A percentile compares a stretch with the other conserved stretches of the same genome.
Evolutionary conservation across 1,284 basidiomycete genomes (phyloP).

Genomic region (Cystobasidium slooffiae): DNA sequence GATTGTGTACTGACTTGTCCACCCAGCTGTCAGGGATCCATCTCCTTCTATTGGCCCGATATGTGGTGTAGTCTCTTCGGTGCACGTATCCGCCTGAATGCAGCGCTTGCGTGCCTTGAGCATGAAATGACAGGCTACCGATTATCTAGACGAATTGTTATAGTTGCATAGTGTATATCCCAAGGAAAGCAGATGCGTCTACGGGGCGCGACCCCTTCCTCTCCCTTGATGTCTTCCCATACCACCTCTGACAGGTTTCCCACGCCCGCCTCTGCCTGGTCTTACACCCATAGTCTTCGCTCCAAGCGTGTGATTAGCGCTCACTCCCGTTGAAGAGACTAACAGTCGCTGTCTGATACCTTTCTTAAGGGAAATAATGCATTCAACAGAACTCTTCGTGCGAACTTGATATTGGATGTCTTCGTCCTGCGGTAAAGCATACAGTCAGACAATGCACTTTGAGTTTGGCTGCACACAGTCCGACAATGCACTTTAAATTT

Average conservation of each 20-base stretch:
- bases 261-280: conserved; percentile 39
- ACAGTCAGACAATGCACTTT: neutral
- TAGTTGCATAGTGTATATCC: neutral
- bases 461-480: too few relatives aligned
- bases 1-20: too few relatives aligned
- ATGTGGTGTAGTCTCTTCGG: too few relatives aligned
- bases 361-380: conserved; percentile 43
- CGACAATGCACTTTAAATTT: neutral
- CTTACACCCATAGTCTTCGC: conserved; percentile 37
- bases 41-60: too few relatives aligned
- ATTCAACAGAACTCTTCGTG: conserved; percentile 48
- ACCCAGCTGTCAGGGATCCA: too few relatives aligned
- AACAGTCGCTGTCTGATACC: conserved; percentile 27
- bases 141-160: too few relatives aligned
- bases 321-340: conserved; percentile 32
- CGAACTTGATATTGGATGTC: conserved; percentile 49
- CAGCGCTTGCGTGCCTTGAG: too few relatives aligned
- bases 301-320: conserved; percentile 8
- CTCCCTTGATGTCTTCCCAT: conserved; percentile 27
- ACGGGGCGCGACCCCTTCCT: conserved; percentile 1
- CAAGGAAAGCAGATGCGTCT: neutral
- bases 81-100: too few relatives aligned
- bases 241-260: conserved; percentile 30
- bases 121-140: too few relatives aligned
- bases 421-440: conserved; percentile 26